Base-by-base conservation (phyloP, 1,139 yeast genomes). In the Yamadazyma triangularis region DNA sequence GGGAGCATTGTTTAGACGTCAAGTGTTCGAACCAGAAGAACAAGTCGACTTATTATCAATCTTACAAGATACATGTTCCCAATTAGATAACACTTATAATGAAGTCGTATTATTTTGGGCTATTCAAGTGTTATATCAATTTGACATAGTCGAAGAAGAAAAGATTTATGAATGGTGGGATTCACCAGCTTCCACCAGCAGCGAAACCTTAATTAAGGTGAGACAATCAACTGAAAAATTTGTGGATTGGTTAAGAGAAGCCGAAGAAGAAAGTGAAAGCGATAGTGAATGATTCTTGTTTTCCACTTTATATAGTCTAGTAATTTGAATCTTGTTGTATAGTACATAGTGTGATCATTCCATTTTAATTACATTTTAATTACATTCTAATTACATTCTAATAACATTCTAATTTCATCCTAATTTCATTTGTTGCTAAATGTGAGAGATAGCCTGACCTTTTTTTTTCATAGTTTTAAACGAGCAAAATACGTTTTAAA, bases 191-290 rank as follows among this genome's bases (percentile, higher is more conserved):
- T 58, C 71, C 8, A 54, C 56, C n/a, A 69, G 60, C 6, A 60
- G 71, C 21, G 67, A 64, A 13, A 66, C 62, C 21, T 60, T 70
- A 37, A 51, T 45, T 4, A 59, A 61, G 18, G 79, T 81, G 12
- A 73, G 84, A 40, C 62, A 56, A 26, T 65, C 79, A 41, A 74
- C 86, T 4, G 72, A 63, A 10, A 81, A 79, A 54, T 89, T 89
- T 77, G 70, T 91, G 12, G 85, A 80, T 14, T 88, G 96, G 96
- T 70, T 91, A 35, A 70, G 74, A 48, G 85, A 78, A 31, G 96
- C 96, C 1, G 96, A 87, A 49, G 94, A 85, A 53, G 95, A 84
- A 50, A 77, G 71, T 4, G 96, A 87, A 45, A 18, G 20, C 9
- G 20, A 18, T 18, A 9, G 9, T 6, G 9, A 18, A 7, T 18